Evolutionary conservation across 2,329 filamentous ascomycete genomes (phyloP), one percentile per base, ranked within the genome.

Genomic region (Ilyonectria robusta): DNA sequence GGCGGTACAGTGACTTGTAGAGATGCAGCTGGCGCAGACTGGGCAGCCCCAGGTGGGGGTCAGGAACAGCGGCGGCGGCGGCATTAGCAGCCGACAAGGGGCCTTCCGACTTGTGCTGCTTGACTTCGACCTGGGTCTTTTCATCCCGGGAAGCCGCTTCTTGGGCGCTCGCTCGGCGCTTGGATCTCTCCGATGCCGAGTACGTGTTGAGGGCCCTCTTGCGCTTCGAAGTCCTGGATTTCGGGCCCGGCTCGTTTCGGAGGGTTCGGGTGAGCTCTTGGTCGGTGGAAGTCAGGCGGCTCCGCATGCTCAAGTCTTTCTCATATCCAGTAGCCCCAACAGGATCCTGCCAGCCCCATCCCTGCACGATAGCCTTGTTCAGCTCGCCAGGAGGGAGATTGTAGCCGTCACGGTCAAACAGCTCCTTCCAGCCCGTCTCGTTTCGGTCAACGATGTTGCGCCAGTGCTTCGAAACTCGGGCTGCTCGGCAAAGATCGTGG

Each of bases 331-430:
- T 88, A 4, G 86, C 81, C 0, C 92, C 93, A 62, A 90, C 88
- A 0, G 95, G 94, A 77, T 95, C 94, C 78, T 99, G 96, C 94
- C 96, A 99, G 15, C 95, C 96, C 96, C 96, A 99, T 15, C 96
- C 96, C 83, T 98, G 94, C 47, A 86, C 85, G 62, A 98, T 94
- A 33, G 96, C 95, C 73, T 92, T 91, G 70, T 94, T 91, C 26
- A 99, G 85, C 80, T 99, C 96, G 19, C 93, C 94, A 1, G 91
- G 85, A 0, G 94, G 91, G 2, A 99, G 84, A 31, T 84, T 84
- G 79, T 93, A 98, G 0, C 94, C 94, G 78, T 98, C 94, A 1
- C 86, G 86, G 68, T 97, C 94, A 47, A 99, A 91, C 1, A 98
- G 85, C 70, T 95, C 93, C 81, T 97, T 98, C 96, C 96, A 99